A percentile compares a stretch with the other conserved stretches of the same genome.
Evolutionary conservation across 2,329 filamentous ascomycete genomes (phyloP).

Genomic region (Beauveria sp.): DNA sequence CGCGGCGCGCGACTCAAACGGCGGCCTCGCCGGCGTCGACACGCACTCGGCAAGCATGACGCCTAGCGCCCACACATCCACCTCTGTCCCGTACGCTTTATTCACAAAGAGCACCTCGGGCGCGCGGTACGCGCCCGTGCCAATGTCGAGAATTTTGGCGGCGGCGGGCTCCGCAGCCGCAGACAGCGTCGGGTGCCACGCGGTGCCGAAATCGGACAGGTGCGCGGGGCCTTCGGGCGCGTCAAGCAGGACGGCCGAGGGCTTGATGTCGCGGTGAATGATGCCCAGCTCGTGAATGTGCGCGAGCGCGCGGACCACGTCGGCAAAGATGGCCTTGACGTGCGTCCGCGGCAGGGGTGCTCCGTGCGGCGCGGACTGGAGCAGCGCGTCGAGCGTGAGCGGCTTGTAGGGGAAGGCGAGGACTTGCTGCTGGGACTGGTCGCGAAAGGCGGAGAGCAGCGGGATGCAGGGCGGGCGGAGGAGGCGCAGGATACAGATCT

Average conservation of each 20-base stretch:
- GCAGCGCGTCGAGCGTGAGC: conserved; percentile 60
- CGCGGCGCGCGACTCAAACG: conserved; percentile 71
- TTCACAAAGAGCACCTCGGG: conserved; percentile 88
- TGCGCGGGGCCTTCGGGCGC: conserved; percentile 63
- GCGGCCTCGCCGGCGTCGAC: conserved; percentile 44
- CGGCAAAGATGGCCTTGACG: conserved; percentile 43
- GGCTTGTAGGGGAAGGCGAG: conserved; percentile 82
- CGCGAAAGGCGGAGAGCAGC: conserved; percentile 66
- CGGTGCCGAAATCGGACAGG: conserved; percentile 86
- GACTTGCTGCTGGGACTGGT: conserved; percentile 63
- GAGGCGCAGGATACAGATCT: conserved; percentile 63
- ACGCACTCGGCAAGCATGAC: conserved; percentile 74
- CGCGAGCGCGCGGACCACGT: conserved; percentile 63
- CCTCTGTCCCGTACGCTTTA: conserved; percentile 57
- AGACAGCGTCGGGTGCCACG: conserved; percentile 63
- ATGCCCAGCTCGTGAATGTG: conserved; percentile 69
- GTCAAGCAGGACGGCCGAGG: conserved; percentile 73
- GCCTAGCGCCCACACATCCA: conserved; percentile 89
- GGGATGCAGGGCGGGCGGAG: conserved; percentile 53
- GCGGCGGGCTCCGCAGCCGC: conserved; percentile 56
- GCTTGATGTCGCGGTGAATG: conserved; percentile 91
- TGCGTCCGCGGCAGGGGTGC: conserved; percentile 23
- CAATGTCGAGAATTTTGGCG: conserved; percentile 83
- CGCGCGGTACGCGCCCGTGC: conserved; percentile 83
- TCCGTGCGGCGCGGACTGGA: conserved; percentile 35